Base-by-base conservation (phyloP, 306 rosid species). In the Rubus idaeus region DNA sequence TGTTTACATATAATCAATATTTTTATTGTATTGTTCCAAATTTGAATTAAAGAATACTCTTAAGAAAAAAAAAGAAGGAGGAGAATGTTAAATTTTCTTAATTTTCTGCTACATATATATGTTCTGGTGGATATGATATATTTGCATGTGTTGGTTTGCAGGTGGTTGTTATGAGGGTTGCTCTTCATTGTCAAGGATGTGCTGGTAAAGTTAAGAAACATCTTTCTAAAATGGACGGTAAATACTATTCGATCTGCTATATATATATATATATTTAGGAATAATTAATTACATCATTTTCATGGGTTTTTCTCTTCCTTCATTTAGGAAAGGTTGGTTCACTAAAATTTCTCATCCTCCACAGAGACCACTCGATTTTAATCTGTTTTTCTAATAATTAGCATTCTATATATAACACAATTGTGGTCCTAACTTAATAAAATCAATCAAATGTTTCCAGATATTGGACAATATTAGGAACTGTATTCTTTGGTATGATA, bases 131-230 rank as follows among this genome's bases (percentile, higher is more conserved):
- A 57, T 57, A 8, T 17, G 12, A 57, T 26, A 3, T 10, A 18
- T 60, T 37, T 63, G 20, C 45, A 64, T 42, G 47, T 26, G 30
- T 66, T 42, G 68, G 66, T 51, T 55, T 75, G 58, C 83, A 93
- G 98, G 98, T 91, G 82, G 98, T 94, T 63, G 98, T 92, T 68
- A 90, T 94, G 98, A 73, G 90, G 67, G 98, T 92, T 44, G 88
- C 98, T 58, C 84, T 94, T 85, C 95, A 94, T 51, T 94, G 98
- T 68, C 95, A 94, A 83, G 98, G 98, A 63, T 94, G 98, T 77
- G 98, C 98, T 63, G 90, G 89, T 46, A 94, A 89, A 86, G 90
- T 94, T 73, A 92, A 92, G 80, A 94, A 84, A 55, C 97, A 90
- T 83, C 80, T 94, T 4, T 84, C 98, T 4, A 94, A 89, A 79